Evolutionary conservation across 73 alveolate genomes (phyloP), one percentile per base, ranked within the genome.

Genomic region (Breviolum minutum): DNA sequence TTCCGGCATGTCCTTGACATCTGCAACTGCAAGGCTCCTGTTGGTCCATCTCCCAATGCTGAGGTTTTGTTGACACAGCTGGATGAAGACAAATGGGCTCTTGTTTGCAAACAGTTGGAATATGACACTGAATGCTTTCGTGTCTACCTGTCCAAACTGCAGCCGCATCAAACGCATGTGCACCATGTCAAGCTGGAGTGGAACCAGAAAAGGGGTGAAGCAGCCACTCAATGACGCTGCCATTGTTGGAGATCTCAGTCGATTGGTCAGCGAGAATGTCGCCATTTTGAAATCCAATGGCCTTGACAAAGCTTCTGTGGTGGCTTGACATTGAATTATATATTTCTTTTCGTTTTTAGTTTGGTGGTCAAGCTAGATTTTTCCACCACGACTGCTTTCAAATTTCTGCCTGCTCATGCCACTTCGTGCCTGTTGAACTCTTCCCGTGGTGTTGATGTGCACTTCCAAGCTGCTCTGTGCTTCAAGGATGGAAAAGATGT

Each of bases 101-200:
- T 85, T 60, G 20, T 61, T 26, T 11, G 14, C 16, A 61, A 54
- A n/a, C 94, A 85, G 79, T 63, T 85, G 74, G 94, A 54, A 11
- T 85, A 85, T 62, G 94, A 85, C 62, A 11, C 20, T 10, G 24
- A 54, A 6, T 62, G 61, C 20, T 85, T 85, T 77, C 48, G 94
- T 8, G 48, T n/a, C 26, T 62, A 85, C 94, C 69, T 29, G 63
- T 22, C 54, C 24, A 85, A 85, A 77, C 7, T 85, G 48, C 27
- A 62, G 63, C 5, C 19, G 29, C 12, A 8, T 63, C 54, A 85
- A 27, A 60, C 63, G 0, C 48, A 26, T 11, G 94, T 62, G 77
- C 94, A 62, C 79, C 94, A 85, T 61, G 77, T 61, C 63, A 85
- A 85, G 94, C 27, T 85, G 48, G 94, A 85, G 24, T 85, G 94